Evolutionary conservation across 306 rosid species (phyloP).

Genomic region (Medicago lupulina): DNA sequence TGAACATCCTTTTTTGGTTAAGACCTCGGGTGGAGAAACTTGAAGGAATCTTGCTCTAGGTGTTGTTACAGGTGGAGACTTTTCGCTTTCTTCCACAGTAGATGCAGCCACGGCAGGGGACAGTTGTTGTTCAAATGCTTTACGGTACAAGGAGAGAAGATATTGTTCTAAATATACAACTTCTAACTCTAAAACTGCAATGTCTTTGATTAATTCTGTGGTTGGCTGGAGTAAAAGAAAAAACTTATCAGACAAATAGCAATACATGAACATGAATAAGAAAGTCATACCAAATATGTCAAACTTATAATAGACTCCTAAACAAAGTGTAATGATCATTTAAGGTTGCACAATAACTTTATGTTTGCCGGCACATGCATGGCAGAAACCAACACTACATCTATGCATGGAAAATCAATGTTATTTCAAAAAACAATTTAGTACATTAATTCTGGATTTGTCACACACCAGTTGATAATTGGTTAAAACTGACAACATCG

Average conservation of each 20-base stretch:
- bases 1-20: conserved; percentile 52
- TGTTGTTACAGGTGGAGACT: conserved; percentile 50
- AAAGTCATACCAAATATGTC: no score
- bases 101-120: conserved; percentile 52
- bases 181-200: conserved; percentile 87
- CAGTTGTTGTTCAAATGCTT: conserved; percentile 76
- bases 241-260: conserved; percentile 18
- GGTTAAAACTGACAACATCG: conserved; percentile 1
- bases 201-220: conserved; percentile 79
- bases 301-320: no score
- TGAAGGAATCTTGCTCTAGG: conserved; percentile 51
- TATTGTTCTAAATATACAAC: conserved; percentile 90
- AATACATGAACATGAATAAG: conserved; percentile 4
- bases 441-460: not conserved
- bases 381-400: not conserved
- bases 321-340: no score
- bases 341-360: no score
- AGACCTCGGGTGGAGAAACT: conserved; percentile 46
- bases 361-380: no score
- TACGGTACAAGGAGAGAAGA: conserved; percentile 88
- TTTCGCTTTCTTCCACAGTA: conserved; percentile 52
- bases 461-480: not conserved
- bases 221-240: conserved; percentile 68
- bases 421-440: conserved; percentile 2
- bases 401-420: conserved; percentile 14